Evolutionary conservation across 2,329 filamentous ascomycete species (phyloP), one percentile per base, ranked within the genome.

Genomic region (Ploettnerulaceae sp.): DNA sequence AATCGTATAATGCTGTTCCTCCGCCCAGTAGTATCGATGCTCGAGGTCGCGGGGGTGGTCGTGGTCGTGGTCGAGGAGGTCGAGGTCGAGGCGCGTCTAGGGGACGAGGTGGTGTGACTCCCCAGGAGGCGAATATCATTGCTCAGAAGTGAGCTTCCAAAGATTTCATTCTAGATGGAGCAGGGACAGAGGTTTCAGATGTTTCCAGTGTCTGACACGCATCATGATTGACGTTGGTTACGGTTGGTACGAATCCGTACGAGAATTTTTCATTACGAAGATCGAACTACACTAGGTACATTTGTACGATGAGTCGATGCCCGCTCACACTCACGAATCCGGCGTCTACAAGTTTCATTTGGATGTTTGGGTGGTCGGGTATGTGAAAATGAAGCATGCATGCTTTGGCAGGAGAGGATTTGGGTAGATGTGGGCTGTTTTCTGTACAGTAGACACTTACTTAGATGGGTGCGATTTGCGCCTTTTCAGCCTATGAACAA

Each of bases 21-120:
- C 83, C 82, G 17, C 82, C 83, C 1, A 64, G 75, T 1, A 73
- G 63, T 33, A 65, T 85, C 9, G 73, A 82, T 52, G 58, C 67
- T 12, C 57, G 67, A 47, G 64, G 65, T 5, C 55, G 61, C 20
- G 61, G 61, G 33, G 50, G 66, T 40, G 58, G 63, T n/a, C 47
- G 58, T 20, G 52, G 57, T n/a, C 47, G 55, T n/a, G 49, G 49
- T 15, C 49, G 58, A 47, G 52, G 49, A 18, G 32, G 48, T 17
- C 53, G 59, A 49, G 60, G 60, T 14, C 51, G 59, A 44, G 56
- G 57, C 26, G 8, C 41, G 12, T 15, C 41, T 2, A 35, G 47
- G 36, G 47, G 47, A 28, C 33, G 47, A 24, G 40, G 40, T 21
- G 41, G 47, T 7, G 22, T 31, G 17, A 3, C 31, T 15, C 9